phyloP scores from a whole-genome alignment of 2,329 filamentous ascomycete genomes.

The Neocucurbitaria cava region DNA sequence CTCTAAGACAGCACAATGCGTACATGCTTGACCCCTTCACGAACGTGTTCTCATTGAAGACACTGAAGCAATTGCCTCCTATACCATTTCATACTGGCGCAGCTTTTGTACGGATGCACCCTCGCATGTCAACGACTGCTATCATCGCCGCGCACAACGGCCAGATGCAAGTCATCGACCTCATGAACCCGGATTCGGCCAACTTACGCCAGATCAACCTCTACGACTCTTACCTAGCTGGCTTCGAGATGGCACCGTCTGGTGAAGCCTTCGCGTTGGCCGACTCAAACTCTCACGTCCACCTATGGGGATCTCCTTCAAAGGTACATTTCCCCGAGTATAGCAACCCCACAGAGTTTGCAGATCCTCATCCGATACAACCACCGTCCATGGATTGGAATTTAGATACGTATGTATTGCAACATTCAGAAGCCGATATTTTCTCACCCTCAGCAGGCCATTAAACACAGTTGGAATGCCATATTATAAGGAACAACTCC shows the following conservation, averaged over 20 bases:
- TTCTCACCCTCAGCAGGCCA: constrained; percentile 61
- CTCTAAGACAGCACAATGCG: constrained; percentile 77
- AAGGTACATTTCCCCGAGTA: constrained; percentile 89
- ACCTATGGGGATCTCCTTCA: constrained; percentile 85
- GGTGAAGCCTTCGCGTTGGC: constrained; percentile 84
- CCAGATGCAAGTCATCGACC: constrained; percentile 93
- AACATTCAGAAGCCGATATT: neutral
- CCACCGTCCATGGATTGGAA: constrained; percentile 72
- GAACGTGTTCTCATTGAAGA: constrained; percentile 95
- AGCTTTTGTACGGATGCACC: constrained; percentile 95
- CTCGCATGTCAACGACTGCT: constrained; percentile 91
- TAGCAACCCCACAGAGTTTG: constrained; percentile 76
- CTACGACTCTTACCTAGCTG: constrained; percentile 71
- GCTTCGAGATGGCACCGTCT: constrained; percentile 85
- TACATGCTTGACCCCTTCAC: constrained; percentile 91
- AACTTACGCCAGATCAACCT: constrained; percentile 85
- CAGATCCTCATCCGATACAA: constrained; percentile 64
- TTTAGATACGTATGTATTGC: constrained; percentile 67
- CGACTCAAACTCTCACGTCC: constrained; percentile 78
- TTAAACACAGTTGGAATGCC: constrained; percentile 89
- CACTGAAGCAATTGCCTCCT: constrained; percentile 83
- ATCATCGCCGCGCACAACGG: constrained; percentile 92
- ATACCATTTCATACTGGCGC: constrained; percentile 92
- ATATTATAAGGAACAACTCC: constrained; percentile 85
- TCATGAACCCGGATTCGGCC: constrained; percentile 90